These are phyloP conservation scores for Escovopsis sp. DNA, from an alignment of 2,329 filamentous ascomycete species.

Conservation along the genomic window DNA sequence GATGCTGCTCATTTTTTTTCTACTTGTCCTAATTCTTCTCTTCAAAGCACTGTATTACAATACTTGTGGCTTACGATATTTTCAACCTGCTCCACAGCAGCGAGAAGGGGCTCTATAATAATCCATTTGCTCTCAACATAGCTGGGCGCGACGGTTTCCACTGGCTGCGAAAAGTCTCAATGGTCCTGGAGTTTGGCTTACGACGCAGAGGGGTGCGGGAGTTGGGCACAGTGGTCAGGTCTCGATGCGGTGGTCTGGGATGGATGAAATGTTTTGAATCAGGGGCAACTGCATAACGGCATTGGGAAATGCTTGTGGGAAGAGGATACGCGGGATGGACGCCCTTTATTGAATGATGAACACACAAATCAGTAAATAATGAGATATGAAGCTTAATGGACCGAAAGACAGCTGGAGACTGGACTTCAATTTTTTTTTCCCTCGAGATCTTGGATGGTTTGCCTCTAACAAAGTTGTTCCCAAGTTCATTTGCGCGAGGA, in stretches of 20 bases:
- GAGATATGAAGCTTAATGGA: conserved; percentile 1
- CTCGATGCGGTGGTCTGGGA: not conserved
- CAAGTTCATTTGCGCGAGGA: too few species aligned
- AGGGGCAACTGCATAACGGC: not conserved
- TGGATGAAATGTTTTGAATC: conserved; percentile 3
- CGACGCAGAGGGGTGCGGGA: conserved; percentile 5
- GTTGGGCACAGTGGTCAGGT: not conserved
- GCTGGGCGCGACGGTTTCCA: conserved; percentile 7
- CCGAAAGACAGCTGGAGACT: not conserved
- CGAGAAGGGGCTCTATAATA: not conserved
- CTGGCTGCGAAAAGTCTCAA: conserved; percentile 4
- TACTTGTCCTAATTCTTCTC: conserved; percentile 1
- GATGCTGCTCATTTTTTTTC: not conserved
- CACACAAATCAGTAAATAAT: not conserved
- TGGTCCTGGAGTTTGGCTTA: conserved; percentile 13
- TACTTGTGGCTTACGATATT: conserved; percentile 7
- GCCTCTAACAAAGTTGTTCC: too few species aligned
- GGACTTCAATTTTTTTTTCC: too few species aligned
- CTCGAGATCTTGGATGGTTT: too few species aligned
- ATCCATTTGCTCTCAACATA: conserved; percentile 6
- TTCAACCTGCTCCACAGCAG: conserved; percentile 1
- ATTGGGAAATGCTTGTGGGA: conserved; percentile 2
- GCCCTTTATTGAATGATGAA: not conserved
- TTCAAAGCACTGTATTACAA: conserved; percentile 15
- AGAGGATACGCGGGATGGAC: conserved; percentile 1